Base-by-base conservation (phyloP, 2,329 filamentous ascomycete genomes). In the Neocatenulostroma microsporum region DNA sequence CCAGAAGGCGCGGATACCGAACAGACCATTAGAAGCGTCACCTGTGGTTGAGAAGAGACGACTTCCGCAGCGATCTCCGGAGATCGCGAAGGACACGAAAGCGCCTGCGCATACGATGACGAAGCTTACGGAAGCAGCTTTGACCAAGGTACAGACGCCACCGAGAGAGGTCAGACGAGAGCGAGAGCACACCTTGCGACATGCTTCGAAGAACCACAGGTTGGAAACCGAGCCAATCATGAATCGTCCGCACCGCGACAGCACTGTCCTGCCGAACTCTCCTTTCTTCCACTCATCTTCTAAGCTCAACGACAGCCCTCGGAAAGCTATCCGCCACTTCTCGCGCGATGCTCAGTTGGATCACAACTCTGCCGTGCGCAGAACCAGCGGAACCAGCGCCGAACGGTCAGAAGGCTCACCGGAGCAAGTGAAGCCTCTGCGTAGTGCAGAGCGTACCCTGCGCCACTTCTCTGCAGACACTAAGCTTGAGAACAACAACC, bases 401-500 rank as follows among this genome's bases (percentile, higher is more conserved):
- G n/a, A n/a, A n/a, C n/a, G n/a, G n/a, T n/a, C n/a, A n/a, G n/a
- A n/a, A n/a, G n/a, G n/a, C n/a, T n/a, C n/a, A n/a, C n/a, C n/a
- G n/a, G n/a, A n/a, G n/a, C n/a, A n/a, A n/a, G n/a, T n/a, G 23
- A n/a, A 21, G 13, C 17, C 17, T 4, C 19, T 13, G 14, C 23
- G 7, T 5, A 30, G 26, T 11, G 11, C 21, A 19, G 32, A 25
- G 27, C 25, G 21, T n/a, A 27, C 33, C 14, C 21, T 37, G 20
- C 38, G 33, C 14, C 33, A 20, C 21, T 33, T 32, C n/a, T 26
- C 34, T 11, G 18, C 18, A 10, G 28, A 36, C 5, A 13, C 17
- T 13, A 36, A 36, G 37, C 27, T 40, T 13, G 37, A 40, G 33
- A 36, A 41, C 21, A 36, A 31, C 15, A 21, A 19, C 17, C 28